These are phyloP conservation scores for Trichosporon sp. DNA, from an alignment of 1,284 basidiomycete species.

Conservation along the genomic window DNA sequence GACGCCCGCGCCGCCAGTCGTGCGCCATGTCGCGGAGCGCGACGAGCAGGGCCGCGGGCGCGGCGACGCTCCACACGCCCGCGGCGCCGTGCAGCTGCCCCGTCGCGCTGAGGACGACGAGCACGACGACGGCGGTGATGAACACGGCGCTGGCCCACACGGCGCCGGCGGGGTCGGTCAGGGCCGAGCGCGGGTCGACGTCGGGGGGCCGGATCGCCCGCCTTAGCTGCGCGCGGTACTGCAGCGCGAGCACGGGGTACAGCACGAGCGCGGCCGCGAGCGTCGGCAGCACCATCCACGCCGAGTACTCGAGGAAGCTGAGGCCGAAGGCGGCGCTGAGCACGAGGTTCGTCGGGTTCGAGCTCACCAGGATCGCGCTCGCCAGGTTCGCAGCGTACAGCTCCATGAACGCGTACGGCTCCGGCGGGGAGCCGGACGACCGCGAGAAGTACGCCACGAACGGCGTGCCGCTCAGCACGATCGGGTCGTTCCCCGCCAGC, in stretches of 20 bases:
- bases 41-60: conserved; percentile 78
- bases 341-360: conserved; percentile 54
- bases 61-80: conserved; percentile 64
- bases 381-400: conserved; percentile 74
- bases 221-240: conserved; percentile 8
- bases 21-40: conserved; percentile 66
- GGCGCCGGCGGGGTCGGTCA: conserved; percentile 55
- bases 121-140: conserved; percentile 55
- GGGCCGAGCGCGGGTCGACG: conserved; percentile 51
- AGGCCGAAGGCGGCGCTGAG: conserved; percentile 50
- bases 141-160: conserved; percentile 55
- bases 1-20: conserved; percentile 43
- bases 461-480: conserved; percentile 73
- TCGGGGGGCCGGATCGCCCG: conserved; percentile 28
- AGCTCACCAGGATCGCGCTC: conserved; percentile 52
- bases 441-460: conserved; percentile 81
- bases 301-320: conserved; percentile 48
- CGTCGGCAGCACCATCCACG: conserved; percentile 49
- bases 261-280: conserved; percentile 41
- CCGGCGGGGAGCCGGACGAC: conserved; percentile 58
- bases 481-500: conserved; percentile 83
- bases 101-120: conserved; percentile 59
- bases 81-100: conserved; percentile 60
- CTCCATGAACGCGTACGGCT: conserved; percentile 64
- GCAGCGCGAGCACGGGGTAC: conserved; percentile 39